Evolutionary conservation across 2,329 filamentous ascomycete genomes (phyloP), one percentile per base, ranked within the genome.

Genomic region (Aspergillus terreus): DNA sequence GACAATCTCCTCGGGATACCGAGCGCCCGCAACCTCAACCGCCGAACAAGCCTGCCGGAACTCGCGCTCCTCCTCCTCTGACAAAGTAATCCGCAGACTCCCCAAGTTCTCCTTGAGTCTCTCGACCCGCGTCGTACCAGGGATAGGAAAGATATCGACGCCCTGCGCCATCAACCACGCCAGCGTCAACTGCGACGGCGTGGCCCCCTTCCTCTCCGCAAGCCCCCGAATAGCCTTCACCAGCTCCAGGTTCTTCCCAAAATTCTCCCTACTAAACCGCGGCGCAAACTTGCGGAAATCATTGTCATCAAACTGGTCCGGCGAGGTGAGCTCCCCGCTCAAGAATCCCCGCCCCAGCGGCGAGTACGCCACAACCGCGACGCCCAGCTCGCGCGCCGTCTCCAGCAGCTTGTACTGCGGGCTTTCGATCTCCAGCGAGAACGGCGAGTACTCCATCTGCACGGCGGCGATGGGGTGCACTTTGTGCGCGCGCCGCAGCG

Each of bases 111-210:
- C 74, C 35, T 77, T 70, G 40, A 80, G 52, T 38, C 76, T 71
- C 19, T 70, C 65, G 14, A 76, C 57, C 19, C 72, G 74, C 52
- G 78, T 81, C 0, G 79, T 81, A 6, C 80, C 80, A 0, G 79
- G 79, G 51, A 81, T 87, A 0, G 85, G 81, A 59, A 83, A 78
- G 46, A 87, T 72, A 57, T 84, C 80, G 2, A 79, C 73, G 0
- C 81, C 81, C 60, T 87, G 83, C 9, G 77, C 77, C 56, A 84
- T 60, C 46, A 87, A 57, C 84, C 84, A 88, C 0, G 84, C 83
- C 32, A 87, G 69, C 1, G 81, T 78, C 49, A 88, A 62, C 63
- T 88, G 79, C 2, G 74, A 74, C 0, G 80, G 58, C 1, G 82
- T 83, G 25, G 73, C 74, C 2, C 71, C 75, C 68, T 85, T 86